Evolutionary conservation across 768 basidiomycete genomes (phyloP).

Genomic region (Xanthoconium stramineum): DNA sequence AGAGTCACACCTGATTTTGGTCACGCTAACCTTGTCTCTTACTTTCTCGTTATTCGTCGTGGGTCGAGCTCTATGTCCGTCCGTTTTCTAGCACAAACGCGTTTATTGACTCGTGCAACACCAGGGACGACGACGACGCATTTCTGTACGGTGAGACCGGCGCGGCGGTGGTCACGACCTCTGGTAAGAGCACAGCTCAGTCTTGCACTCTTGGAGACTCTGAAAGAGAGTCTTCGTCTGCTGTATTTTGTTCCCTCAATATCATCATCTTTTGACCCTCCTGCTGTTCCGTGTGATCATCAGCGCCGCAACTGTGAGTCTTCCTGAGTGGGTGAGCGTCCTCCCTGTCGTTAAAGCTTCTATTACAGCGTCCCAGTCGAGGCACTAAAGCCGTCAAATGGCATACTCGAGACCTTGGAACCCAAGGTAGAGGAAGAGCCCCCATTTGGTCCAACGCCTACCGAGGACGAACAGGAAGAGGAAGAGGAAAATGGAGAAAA

Average conservation of each 20-base stretch:
- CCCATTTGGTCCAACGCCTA: slow-evolving; percentile 25
- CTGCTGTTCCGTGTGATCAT: slow-evolving; percentile 37
- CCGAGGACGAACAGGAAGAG: slow-evolving; percentile 28
- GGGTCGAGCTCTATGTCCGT: slow-evolving; percentile 30
- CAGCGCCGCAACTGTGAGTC: slow-evolving; percentile 67
- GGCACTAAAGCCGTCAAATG: slow-evolving; percentile 43
- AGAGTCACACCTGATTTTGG: slow-evolving; percentile 18
- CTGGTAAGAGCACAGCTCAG: slow-evolving; percentile 45
- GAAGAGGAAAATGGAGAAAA: slow-evolving; percentile 25
- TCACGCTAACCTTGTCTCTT: slow-evolving; percentile 28
- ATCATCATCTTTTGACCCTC: slow-evolving; percentile 38
- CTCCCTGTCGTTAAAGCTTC: slow-evolving; percentile 17
- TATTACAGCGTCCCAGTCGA: slow-evolving; percentile 40
- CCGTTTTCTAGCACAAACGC: slow-evolving; percentile 14
- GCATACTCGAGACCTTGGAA: slow-evolving; percentile 50
- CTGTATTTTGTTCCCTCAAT: slow-evolving; percentile 36
- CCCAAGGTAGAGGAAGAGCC: slow-evolving; percentile 39
- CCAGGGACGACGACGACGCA: slow-evolving; percentile 78
- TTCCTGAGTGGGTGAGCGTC: slow-evolving; percentile 25
- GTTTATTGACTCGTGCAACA: slow-evolving; percentile 25
- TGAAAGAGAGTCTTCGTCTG: slow-evolving; percentile 28
- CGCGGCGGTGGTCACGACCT: slow-evolving; percentile 31
- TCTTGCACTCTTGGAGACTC: slow-evolving; percentile 23
- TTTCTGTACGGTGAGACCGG: slow-evolving; percentile 67
- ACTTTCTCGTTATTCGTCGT: slow-evolving; percentile 17